Evolutionary conservation across 2,329 filamentous ascomycete genomes (phyloP), one percentile per base, ranked within the genome.

Genomic region (Thielaviopsis musarum): DNA sequence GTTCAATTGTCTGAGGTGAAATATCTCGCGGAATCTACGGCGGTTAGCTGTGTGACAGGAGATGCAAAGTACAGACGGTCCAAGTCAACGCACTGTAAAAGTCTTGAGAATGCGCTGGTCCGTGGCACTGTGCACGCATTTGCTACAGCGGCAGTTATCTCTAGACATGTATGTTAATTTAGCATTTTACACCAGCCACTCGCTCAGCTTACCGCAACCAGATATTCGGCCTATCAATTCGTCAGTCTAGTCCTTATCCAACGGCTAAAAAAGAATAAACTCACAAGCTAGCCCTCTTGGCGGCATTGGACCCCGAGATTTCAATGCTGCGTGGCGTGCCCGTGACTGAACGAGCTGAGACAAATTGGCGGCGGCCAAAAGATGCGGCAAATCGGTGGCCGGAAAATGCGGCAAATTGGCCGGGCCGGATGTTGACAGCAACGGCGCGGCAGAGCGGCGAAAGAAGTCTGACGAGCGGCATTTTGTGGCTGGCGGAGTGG

Each of bases 101-200:
- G 72, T 74, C 48, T 75, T 67, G 61, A 73, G 70, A 58, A 69
- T 73, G 57, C 72, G 66, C 62, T 75, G 73, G 64, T 70, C 66
- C 15, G 73, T 75, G 52, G 72, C 69, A 54, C 69, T 68, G 53
- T 75, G 73, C 17, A 75, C 68, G 56, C 73, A 75, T 54, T 67
- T 56, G 2, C 61, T 65, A 63, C 73, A 75, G n/a, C 70, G 71
- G 62, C 73, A 75, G 55, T 74, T 75, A 59, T 75, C 73, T 22
- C 73, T 73, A 51, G 48, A 9, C 19, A 21, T 21, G 21, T 12
- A 30, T 45, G 38, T 13, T 26, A 13, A 15, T 26, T 38, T 21
- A 22, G 9, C 6, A 48, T 19, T 55, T 30, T 21, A 21, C 17
- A 34, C 34, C 19, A 4, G 45, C 15, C 17, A 21, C 7, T 21